Evolutionary conservation across 2,329 filamentous ascomycete species (phyloP), one percentile per base, ranked within the genome.

Genomic region (Fusarium bactridioides): DNA sequence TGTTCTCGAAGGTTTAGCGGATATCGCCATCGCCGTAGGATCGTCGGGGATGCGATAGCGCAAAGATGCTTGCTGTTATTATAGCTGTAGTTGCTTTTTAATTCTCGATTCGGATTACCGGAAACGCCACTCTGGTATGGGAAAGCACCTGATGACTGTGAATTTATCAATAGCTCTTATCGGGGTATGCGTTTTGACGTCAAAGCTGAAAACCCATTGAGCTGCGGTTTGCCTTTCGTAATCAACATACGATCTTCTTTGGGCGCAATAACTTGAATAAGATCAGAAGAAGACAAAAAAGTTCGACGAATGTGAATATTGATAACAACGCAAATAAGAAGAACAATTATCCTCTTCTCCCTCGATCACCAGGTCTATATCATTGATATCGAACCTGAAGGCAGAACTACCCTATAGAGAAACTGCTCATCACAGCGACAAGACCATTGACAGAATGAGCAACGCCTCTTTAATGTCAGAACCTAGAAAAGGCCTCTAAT

Each of bases 181-280:
- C 7, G 19, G 5, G 7, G 15, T 29, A 1, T 1, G 9, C 10
- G 0, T 10, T 8, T 29, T 58, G 31, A 37, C 11, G 31, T 50
- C 55, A 19, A 50, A 11, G 3, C 21, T 43, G 9, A 13, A 3
- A 13, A 10, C 11, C 11, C 2, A 13, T 11, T 2, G 13, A 31
- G 4, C 1, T 8, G 7, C 2, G 1, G 12, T 11, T 23, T 29
- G 19, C 54, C 1, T 27, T 8, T 0, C 0, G 5, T 5, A 10
- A 37, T 57, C 23, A 48, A 23, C 19, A 1, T 4, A 8, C 13
- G 12, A 11, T 23, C 3, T 4, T 19, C 3, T 15, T 5, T 3
- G 2, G 7, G 21, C 4, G 4, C 1, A 57, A 11, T 33, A 41
- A n/a, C 8, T 8, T 19, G 23, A 37, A n/a, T 19, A 7, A 33